These are phyloP conservation scores for Cyberlindnera veronae DNA, from an alignment of 805 yeast genomes.

Conservation along the genomic window DNA sequence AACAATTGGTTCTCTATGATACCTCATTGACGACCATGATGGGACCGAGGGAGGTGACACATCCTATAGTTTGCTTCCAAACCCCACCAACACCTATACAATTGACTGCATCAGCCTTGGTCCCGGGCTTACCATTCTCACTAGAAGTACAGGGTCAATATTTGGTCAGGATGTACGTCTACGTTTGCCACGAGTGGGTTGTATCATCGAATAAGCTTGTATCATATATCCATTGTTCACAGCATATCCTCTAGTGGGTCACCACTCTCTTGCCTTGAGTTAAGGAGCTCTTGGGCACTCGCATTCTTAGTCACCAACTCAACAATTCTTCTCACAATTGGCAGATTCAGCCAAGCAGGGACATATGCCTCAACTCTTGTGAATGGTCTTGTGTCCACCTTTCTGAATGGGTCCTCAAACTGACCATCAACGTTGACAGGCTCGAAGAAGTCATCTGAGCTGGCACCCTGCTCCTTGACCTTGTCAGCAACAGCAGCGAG, in stretches of 20 bases:
- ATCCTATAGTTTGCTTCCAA: too few relatives aligned
- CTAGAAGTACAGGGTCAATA: too few relatives aligned
- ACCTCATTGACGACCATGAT: too few relatives aligned
- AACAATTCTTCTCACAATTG: conserved; percentile 81
- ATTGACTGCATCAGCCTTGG: too few relatives aligned
- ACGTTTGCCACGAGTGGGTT: too few relatives aligned
- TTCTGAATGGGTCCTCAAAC: conserved; percentile 80
- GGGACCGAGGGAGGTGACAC: too few relatives aligned
- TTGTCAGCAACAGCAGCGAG: conserved; percentile 76
- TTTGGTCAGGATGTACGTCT: too few relatives aligned
- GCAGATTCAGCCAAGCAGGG: conserved; percentile 91
- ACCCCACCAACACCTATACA: too few relatives aligned
- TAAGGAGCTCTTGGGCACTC: conserved; percentile 53
- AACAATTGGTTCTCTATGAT: too few relatives aligned
- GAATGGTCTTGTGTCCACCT: conserved; percentile 71
- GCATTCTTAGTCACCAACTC: conserved; percentile 86
- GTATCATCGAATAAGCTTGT: too few relatives aligned
- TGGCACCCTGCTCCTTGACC: conserved; percentile 57
- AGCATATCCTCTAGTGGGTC: conserved; percentile 6
- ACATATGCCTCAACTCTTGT: conserved; percentile 84
- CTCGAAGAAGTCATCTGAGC: conserved; percentile 65
- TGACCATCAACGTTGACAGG: conserved; percentile 67
- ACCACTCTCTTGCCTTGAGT: conserved; percentile 25
- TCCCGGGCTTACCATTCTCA: too few relatives aligned
- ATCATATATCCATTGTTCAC: too few relatives aligned